Evolutionary conservation across 2,329 filamentous ascomycete genomes (phyloP).

Genomic region (Dothistroma pini): DNA sequence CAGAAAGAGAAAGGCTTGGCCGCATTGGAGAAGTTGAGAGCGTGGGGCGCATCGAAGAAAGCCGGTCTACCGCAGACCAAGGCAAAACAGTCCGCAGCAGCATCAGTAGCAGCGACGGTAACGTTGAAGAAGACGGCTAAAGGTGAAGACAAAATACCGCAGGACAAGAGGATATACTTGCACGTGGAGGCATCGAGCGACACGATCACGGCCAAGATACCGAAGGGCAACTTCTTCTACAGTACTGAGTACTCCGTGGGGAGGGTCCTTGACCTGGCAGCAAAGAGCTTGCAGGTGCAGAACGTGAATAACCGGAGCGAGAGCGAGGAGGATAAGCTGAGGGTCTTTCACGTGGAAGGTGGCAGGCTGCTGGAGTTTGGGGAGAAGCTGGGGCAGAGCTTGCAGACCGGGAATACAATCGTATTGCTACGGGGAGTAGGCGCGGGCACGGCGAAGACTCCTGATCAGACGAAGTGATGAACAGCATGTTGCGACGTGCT

Average conservation of each 20-base stretch:
- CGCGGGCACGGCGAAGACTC: slow-evolving; percentile 44
- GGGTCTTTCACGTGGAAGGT: slow-evolving; percentile 90
- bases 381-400: slow-evolving; percentile 70
- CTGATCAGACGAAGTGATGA: slow-evolving; percentile 25
- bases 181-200: slow-evolving; percentile 87
- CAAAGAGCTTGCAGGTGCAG: slow-evolving; percentile 70
- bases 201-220: slow-evolving; percentile 77
- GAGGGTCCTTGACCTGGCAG: slow-evolving; percentile 72
- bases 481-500: neutral
- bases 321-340: slow-evolving; percentile 72
- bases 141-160: slow-evolving; percentile 75
- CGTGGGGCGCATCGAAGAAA: slow-evolving; percentile 72
- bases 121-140: slow-evolving; percentile 82
- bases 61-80: slow-evolving; percentile 51
- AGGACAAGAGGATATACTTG: slow-evolving; percentile 84
- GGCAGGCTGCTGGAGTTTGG: slow-evolving; percentile 81
- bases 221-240: slow-evolving; percentile 55
- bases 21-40: slow-evolving; percentile 71
- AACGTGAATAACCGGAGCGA: slow-evolving; percentile 78
- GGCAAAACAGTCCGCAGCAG: slow-evolving; percentile 53
- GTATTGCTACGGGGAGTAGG: slow-evolving; percentile 84
- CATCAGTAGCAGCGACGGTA: slow-evolving; percentile 66
- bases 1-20: slow-evolving; percentile 63
- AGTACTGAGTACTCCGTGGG: slow-evolving; percentile 81
- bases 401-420: slow-evolving; percentile 83